Base-by-base conservation (phyloP, 768 basidiomycete genomes). In the Termitomyces eurrhizus region DNA sequence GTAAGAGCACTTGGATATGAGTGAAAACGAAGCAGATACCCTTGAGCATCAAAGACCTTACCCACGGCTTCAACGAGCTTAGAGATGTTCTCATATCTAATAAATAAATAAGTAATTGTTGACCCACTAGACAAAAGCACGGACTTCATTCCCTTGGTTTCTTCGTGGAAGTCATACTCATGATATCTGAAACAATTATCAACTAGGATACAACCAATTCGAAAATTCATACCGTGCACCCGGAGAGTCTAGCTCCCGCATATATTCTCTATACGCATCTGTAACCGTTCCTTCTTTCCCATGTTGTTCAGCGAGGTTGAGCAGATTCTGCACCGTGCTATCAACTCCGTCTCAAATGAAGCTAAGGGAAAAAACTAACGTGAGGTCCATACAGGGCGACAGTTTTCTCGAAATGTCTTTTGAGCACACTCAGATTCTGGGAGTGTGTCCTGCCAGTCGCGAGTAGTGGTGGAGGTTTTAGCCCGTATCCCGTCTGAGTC, bases 91-190 rank as follows among this genome's bases (percentile, higher is more conserved):
- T 96, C 95, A 68, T 96, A 95, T 72, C 90, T 90, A 62, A 59
- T 59, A 45, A n/a, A 55, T 9, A 26, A 48, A 60, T 57, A 36
- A 42, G 41, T 39, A 32, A 55, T 24, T 2, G 18, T 24, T n/a
- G 33, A 36, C 24, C 35, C 41, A 48, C 39, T 44, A 36, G 32
- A 55, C 11, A 44, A 51, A 26, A 50, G 52, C 56, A 73, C 83
- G 57, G 62, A 93, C 89, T 92, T 93, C 96, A 98, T 97, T 24
- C 96, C 95, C 69, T 85, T 89, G 12, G 94, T 96, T 72, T 97
- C 93, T 3, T 78, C 82, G 73, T 98, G 96, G 72, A 98, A 98
- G 71, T 98, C 96, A 68, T 95, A 98, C 68, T 87, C 89, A 62
- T 78, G 75, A 66, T 93, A 93, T 63, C 90, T 92, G 64, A 33